Conservation (phyloP, 2,329 filamentous ascomycete species). For the Boeremia lycopersici region DNA sequence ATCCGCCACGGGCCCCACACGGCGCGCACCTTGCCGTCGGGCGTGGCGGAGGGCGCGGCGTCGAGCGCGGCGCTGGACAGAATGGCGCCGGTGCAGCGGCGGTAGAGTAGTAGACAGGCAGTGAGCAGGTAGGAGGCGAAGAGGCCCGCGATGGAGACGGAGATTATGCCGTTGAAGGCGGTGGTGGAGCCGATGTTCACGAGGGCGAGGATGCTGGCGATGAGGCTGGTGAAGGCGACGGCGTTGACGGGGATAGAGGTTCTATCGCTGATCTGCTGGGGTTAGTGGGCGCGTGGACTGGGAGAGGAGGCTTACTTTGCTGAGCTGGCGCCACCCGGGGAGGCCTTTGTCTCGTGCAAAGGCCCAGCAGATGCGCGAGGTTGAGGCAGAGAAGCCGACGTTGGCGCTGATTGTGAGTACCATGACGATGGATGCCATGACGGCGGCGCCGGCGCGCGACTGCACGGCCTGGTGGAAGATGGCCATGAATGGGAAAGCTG, state of each 20-base stretch:
- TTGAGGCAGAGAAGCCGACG: slow-evolving; percentile 45
- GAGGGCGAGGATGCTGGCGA: slow-evolving; percentile 52
- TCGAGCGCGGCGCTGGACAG: slow-evolving; percentile 9
- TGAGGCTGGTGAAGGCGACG: slow-evolving; percentile 35
- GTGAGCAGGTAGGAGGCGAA: slow-evolving; percentile 37
- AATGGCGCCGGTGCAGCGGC: slow-evolving; percentile 32
- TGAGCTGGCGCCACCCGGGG: slow-evolving; percentile 42
- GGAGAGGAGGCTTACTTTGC: slow-evolving; percentile 18
- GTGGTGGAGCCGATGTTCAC: slow-evolving; percentile 54
- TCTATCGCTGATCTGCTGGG: slow-evolving; percentile 24
- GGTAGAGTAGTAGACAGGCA: slow-evolving; percentile 30
- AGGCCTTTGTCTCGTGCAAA: slow-evolving; percentile 50
- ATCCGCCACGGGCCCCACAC: slow-evolving; percentile 36
- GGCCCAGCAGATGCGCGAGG: slow-evolving; percentile 48
- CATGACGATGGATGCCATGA: slow-evolving; percentile 47
- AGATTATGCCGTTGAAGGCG: slow-evolving; percentile 39
- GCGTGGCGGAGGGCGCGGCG: background rate
- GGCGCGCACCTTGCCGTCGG: slow-evolving; percentile 14
- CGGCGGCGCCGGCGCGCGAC: slow-evolving; percentile 49
- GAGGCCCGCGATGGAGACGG: slow-evolving; percentile 34
- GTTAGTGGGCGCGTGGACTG: slow-evolving; percentile 7
- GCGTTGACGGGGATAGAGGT: slow-evolving; percentile 45
- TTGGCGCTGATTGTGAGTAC: slow-evolving; percentile 43
- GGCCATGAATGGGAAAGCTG: slow-evolving; percentile 54
- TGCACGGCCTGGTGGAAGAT: slow-evolving; percentile 48